A percentile compares a stretch with the other conserved stretches of the same genome.
Conservation (phyloP, 2,329 filamentous ascomycete genomes). For the Pestalotiopsis sp. region DNA sequence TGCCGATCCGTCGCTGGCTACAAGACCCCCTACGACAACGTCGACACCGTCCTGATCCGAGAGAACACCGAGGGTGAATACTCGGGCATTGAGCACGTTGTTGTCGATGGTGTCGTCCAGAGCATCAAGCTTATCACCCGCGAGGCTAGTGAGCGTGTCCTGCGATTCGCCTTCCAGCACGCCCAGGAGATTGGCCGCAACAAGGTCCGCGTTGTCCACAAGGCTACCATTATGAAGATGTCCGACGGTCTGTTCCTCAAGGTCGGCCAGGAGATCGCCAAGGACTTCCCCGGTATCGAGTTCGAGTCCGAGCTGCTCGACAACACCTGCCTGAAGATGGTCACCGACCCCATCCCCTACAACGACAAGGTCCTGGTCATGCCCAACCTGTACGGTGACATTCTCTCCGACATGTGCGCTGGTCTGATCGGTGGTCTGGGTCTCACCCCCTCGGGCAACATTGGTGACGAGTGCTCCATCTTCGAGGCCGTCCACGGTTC, state of each 20-base stretch:
- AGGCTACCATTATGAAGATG: conserved; percentile 99
- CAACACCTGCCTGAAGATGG: conserved; percentile 99
- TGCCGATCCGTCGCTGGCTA: conserved; percentile 96
- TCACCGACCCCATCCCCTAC: conserved; percentile 93
- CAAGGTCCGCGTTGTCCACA: conserved; percentile 98
- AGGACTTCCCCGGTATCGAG: conserved; percentile 94
- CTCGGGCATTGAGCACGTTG: conserved; percentile 97
- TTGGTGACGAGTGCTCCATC: conserved; percentile 98
- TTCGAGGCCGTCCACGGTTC: conserved; percentile 99
- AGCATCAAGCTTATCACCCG: conserved; percentile 99
- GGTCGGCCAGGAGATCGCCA: conserved; percentile 81
- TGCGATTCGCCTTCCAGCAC: conserved; percentile 98
- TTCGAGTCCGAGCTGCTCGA: conserved; percentile 98
- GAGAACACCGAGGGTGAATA: conserved; percentile 99
- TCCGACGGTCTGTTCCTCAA: conserved; percentile 97
- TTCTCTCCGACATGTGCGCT: conserved; percentile 99
- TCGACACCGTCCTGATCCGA: conserved; percentile 96
- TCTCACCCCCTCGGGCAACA: conserved; percentile 97
- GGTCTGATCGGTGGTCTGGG: conserved; percentile 97
- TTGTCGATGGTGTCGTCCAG: conserved; percentile 97
- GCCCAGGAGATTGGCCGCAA: conserved; percentile 90
- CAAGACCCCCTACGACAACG: conserved; percentile 97
- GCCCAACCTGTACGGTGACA: conserved; percentile 99
- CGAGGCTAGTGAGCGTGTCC: conserved; percentile 91
- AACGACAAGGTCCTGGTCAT: conserved; percentile 99